Base-by-base conservation (phyloP, 352 stramenopile genomes). In the Globisporangium recalcitrans region DNA sequence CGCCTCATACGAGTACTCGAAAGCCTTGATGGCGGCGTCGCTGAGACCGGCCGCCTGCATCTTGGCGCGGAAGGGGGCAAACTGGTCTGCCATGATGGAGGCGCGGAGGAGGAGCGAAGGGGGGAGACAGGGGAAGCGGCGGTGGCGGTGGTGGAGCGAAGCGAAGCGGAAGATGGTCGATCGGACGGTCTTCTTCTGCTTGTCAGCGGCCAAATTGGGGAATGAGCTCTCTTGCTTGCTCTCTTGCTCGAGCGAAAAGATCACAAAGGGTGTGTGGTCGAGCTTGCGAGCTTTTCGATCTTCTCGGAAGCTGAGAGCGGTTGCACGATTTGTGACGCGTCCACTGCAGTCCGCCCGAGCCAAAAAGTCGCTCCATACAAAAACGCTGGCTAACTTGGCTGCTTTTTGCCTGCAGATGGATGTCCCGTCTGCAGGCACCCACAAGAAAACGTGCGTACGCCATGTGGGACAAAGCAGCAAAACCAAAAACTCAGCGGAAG, bases 1-100 rank as follows among this genome's bases (percentile, higher is more conserved):
- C 29, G 95, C 95, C 52, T 97, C 85, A 82, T 98, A 99, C 49
- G 94, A 98, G 70, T 93, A 98, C 84, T 98, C 93, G 67, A 99
- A 99, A 52, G 97, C 94, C 68, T 97, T 95, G 78, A 99, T 98
- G 62, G 96, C 96, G 21, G 96, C 96, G 38, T 92, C 80, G 62
- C 91, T 97, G 62, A 98, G 90, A 49, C 95, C 95, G 24, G 97
- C 97, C 34, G 83, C 83, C 71, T 96, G 78, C 97, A 99, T 99
- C 87, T 99, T 99, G 69, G 85, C 73, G 81, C 97, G 82, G 74
- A 89, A 96, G 19, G 75, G 80, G 59, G 80, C 76, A 64, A 92
- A 96, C 53, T 75, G 61, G 31, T 56, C 34, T 8, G 75, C 59
- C 81, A 90, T 90, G 52, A 9, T 38, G 49, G 26, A 21, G 48